Percentiles rank a stretch among this genome's conserved stretches.
phyloP scores from a whole-genome alignment of 129 eudicot species.

The Saposhnikovia divaricata region DNA sequence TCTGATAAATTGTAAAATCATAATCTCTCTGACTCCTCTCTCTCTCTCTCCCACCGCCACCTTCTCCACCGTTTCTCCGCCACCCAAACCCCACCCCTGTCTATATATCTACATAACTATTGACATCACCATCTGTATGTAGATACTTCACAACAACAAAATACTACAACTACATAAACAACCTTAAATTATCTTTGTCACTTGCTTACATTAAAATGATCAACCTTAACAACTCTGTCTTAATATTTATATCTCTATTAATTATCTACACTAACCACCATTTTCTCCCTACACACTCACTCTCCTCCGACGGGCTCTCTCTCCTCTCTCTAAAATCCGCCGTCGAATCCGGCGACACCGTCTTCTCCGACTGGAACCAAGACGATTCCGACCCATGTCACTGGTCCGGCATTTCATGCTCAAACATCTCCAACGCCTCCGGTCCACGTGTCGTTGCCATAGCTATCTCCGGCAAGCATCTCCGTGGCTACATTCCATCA shows the following conservation, averaged over 20 bases:
- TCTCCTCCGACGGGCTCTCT: constrained; percentile 77
- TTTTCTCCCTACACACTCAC: constrained; percentile 12
- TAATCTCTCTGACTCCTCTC: not conserved
- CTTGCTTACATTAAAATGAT: not conserved
- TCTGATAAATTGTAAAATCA: constrained; percentile 3
- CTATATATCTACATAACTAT: not conserved
- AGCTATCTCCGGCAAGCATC: constrained; percentile 59
- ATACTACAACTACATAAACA: not conserved
- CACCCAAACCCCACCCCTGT: not conserved
- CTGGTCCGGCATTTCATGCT: constrained; percentile 86
- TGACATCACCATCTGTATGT: not conserved
- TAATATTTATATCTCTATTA: not conserved
- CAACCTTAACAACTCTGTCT: not conserved
- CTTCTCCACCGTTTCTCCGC: constrained; percentile 6
- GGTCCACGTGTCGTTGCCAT: constrained; percentile 69
- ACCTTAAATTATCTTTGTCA: not conserved
- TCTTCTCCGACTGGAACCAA: constrained; percentile 79
- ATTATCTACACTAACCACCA: too few species aligned
- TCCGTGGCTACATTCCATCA: constrained; percentile 85
- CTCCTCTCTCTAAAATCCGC: constrained; percentile 85
- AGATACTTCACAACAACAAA: not conserved
- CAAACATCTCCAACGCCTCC: constrained; percentile 36
- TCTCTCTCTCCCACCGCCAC: constrained; percentile 16
- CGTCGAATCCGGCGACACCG: constrained; percentile 43
- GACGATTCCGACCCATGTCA: constrained; percentile 57